Percentiles rank a stretch among this genome's conserved stretches.
Evolutionary conservation across 163 green algal species (phyloP).

Genomic region (Coccomyxa subellipsoidea): DNA sequence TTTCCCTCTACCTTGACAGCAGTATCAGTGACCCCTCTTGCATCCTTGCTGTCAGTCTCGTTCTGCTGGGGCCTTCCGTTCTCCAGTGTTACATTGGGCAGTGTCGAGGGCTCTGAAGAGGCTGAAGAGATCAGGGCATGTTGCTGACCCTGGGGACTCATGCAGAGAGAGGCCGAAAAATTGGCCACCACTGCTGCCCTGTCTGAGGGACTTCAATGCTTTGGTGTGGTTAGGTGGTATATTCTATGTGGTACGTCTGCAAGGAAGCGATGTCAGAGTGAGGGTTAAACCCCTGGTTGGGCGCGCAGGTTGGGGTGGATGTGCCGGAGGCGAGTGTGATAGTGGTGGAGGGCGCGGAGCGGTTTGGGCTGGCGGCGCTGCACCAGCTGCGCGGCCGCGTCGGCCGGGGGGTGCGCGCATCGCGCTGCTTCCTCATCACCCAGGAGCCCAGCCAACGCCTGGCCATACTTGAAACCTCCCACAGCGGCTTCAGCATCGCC

Average conservation of each 20-base stretch:
- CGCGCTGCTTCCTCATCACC: conserved; percentile 54
- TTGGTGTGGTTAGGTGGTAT: too few species aligned
- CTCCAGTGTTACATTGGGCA: too few species aligned
- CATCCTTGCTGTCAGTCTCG: neutral
- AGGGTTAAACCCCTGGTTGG: neutral
- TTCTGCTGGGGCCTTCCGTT: too few species aligned
- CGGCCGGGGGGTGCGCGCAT: conserved; percentile 57
- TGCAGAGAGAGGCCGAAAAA: too few species aligned
- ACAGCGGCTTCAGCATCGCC: conserved; percentile 69
- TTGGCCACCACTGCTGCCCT: too few species aligned
- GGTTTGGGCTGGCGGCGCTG: conserved; percentile 91
- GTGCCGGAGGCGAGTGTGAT: conserved; percentile 86
- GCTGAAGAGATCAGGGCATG: too few species aligned
- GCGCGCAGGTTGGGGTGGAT: conserved; percentile 80
- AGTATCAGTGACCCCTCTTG: neutral
- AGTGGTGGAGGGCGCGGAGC: conserved; percentile 86
- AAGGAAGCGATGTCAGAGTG: neutral
- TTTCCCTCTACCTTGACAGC: neutral
- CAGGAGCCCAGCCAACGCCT: conserved; percentile 23
- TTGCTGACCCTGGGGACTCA: too few species aligned
- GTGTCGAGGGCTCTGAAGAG: too few species aligned
- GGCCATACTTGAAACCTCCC: conserved; percentile 45
- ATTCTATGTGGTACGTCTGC: too few species aligned
- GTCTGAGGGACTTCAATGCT: too few species aligned
- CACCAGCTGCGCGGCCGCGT: conserved; percentile 93